Base-by-base conservation (phyloP, 2,329 filamentous ascomycete genomes). In the Fusarium hostae region DNA sequence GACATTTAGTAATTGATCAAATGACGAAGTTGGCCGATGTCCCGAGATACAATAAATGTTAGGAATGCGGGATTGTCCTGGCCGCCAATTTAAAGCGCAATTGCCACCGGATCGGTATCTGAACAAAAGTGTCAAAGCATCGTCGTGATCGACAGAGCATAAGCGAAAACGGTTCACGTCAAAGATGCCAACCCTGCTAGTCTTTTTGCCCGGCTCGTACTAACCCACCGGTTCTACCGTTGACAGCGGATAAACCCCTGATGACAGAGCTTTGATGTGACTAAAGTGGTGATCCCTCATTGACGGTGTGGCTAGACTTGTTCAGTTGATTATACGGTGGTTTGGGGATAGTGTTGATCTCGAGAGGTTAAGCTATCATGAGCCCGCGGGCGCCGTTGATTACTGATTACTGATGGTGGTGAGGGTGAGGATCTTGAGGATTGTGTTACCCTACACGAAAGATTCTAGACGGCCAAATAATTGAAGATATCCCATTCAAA, bases 191-290 rank as follows among this genome's bases (percentile, higher is more conserved):
- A 37, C 24, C 34, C 5, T 28, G 30, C 44, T 45, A 60, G 64
- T 16, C n/a, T 34, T 7, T 3, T 10, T 12, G 39, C 44, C 64
- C 64, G 37, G 30, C 48, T 24, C 22, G 32, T 51, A 39, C 65
- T 68, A 68, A 63, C 18, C 44, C 39, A 63, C 57, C 50, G 34
- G 30, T 68, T 32, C 37, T 56, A 68, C 65, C 57, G 56, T 63
- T 57, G 50, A 68, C 50, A 68, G 65, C 63, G 63, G 63, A 41
- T 48, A 8, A 20, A 32, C 39, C 43, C 57, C 39, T 32, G 50
- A 2, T 26, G 26, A 20, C n/a, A 43, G n/a, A 43, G 43, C 40
- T 45, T 55, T 45, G 57, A 61, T 40, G 32, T 28, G 26, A 13
- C 45, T 44, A 51, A 60, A 62, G 26, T 26, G 30, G 30, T 16